Evolutionary conservation across 2,329 filamentous ascomycete species (phyloP), one percentile per base, ranked within the genome.

Genomic region (Hypoxylon sp.): DNA sequence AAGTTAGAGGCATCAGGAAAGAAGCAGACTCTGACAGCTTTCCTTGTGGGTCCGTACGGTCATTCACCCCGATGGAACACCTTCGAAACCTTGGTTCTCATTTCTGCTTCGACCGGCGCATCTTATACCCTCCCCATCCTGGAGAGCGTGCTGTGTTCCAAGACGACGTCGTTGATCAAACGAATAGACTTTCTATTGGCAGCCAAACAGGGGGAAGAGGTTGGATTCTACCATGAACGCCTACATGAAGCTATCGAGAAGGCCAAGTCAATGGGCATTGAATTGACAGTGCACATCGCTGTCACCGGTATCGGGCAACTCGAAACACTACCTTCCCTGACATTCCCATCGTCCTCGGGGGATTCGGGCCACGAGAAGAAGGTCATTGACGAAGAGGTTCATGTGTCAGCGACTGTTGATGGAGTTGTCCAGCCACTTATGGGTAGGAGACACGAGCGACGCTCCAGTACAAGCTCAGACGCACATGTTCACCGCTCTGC

Each of bases 31-130:
- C 63, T 83, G 32, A 84, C 81, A 13, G 81, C 81, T 1, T 86
- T 89, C 38, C 79, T 89, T 1, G 79, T 84, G 1, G 87, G 88
- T 0, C 88, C 87, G 0, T 89, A 85, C 49, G 87, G 87, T 14
- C 77, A 77, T 3, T 86, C 87, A 1, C 86, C 87, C 0, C 79
- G 81, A 3, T 89, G 86, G 85, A 82, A 88, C 51, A 80, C 85
- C 0, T 90, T 85, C 74, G 88, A 90, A 75, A 87, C 86, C 0
- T 76, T 90, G 46, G 79, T 90, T 3, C 79, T 90, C 2, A 85
- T 90, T 45, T 87, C 87, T 0, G 87, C 87, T 0, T 90, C 87
- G 0, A 90, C 88, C 0, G 88, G 88, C n/a, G 85, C 87, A 1
- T 89, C 87, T 2, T 90, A 87, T 60, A 87, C 85, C 1, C 76